A percentile compares a stretch with the other conserved stretches of the same genome.
These are phyloP conservation scores for Serpula lacrymans DNA, from an alignment of 768 basidiomycete genomes.

Conservation along the genomic window DNA sequence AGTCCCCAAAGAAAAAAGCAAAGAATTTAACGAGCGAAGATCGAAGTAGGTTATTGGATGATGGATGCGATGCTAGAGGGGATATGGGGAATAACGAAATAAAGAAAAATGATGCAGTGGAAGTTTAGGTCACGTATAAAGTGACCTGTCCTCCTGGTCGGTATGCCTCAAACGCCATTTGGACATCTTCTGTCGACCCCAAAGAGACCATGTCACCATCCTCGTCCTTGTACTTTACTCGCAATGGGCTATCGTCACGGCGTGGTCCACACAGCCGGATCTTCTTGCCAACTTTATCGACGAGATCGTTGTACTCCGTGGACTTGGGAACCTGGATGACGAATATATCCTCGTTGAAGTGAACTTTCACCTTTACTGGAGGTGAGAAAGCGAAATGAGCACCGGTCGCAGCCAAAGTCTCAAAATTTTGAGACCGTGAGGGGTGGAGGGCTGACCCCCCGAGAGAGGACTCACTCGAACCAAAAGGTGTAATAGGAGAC, in stretches of 20 bases:
- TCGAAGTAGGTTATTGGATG: constrained; percentile 1
- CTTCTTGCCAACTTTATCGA: constrained; percentile 90
- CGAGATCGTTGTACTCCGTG: constrained; percentile 79
- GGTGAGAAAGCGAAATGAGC: constrained; percentile 23
- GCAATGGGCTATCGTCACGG: constrained; percentile 73
- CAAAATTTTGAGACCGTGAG: constrained; percentile 55
- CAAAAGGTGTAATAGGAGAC: constrained; percentile 87
- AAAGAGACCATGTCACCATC: constrained; percentile 89
- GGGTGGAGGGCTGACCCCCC: constrained; percentile 52
- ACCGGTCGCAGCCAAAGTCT: constrained; percentile 31
- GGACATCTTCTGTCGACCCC: constrained; percentile 88
- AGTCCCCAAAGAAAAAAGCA: constrained; percentile 9
- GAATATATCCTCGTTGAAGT: constrained; percentile 93
- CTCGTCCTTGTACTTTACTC: constrained; percentile 88
- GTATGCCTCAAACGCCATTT: constrained; percentile 88
- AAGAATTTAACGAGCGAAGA: constrained; percentile 12
- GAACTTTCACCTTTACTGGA: constrained; percentile 89
- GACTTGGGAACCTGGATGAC: constrained; percentile 83
- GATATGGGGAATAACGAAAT: constrained; percentile 2
- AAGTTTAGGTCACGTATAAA: constrained; percentile 67
- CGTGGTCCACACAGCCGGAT: constrained; percentile 86
- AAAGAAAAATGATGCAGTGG: background rate
- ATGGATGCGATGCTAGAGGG: constrained; percentile 5
- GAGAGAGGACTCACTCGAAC: constrained; percentile 83
- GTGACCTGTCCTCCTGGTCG: constrained; percentile 79